Conservation (phyloP, 139 green algal species). For the Picochlorum sp. region DNA sequence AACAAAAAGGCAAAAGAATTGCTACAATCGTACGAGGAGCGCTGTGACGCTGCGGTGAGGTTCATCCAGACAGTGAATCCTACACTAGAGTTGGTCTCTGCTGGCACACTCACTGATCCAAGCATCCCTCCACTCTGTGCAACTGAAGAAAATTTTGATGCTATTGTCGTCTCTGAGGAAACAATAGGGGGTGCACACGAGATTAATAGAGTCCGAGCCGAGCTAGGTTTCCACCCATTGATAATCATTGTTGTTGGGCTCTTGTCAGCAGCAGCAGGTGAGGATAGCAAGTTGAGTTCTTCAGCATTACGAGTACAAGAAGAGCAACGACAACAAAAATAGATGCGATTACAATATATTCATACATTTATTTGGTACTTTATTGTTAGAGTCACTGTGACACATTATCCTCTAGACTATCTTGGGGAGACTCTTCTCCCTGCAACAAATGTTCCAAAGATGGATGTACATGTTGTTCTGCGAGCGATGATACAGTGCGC, state of each 20-base stretch:
- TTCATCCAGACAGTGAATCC: slow-evolving; percentile 56
- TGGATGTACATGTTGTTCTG: background rate
- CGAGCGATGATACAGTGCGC: background rate
- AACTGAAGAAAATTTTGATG: slow-evolving; percentile 57
- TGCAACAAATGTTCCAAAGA: slow-evolving; percentile 3
- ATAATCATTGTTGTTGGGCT: slow-evolving; percentile 64
- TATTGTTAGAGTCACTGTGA: too few relatives aligned
- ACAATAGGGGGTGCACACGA: slow-evolving; percentile 56
- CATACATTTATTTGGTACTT: background rate
- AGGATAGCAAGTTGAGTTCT: slow-evolving; percentile 53
- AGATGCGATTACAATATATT: background rate
- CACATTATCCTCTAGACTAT: too few relatives aligned
- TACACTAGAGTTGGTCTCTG: slow-evolving; percentile 24
- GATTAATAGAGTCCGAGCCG: slow-evolving; percentile 57
- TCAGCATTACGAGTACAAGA: slow-evolving; percentile 43
- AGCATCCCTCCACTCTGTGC: slow-evolving; percentile 64
- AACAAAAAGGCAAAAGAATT: slow-evolving; percentile 64
- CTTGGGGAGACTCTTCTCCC: too few relatives aligned
- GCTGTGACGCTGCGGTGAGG: slow-evolving; percentile 33
- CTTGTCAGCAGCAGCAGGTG: slow-evolving; percentile 20
- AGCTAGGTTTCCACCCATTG: slow-evolving; percentile 48
- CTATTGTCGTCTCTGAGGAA: slow-evolving; percentile 80
- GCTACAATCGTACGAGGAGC: slow-evolving; percentile 58
- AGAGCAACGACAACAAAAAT: background rate
- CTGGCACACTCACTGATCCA: slow-evolving; percentile 56